Evolutionary conservation across 176 grass and related monocot species (phyloP).

Genomic region (Rhipidocladum racemiflorum): DNA sequence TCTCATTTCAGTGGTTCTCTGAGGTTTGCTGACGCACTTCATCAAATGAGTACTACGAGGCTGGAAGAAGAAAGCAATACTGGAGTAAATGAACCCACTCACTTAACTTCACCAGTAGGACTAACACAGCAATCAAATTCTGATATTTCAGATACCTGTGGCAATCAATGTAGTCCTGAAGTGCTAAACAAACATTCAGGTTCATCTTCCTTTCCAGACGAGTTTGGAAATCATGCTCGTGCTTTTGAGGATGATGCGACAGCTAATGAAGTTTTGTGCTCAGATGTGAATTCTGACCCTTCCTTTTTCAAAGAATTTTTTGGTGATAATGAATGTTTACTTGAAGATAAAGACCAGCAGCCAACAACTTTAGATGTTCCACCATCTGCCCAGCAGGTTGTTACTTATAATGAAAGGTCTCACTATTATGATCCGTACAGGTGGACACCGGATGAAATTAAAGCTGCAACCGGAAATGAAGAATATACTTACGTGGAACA

Average conservation of each 20-base stretch:
- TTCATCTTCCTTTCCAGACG: neutral
- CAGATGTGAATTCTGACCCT: slow-evolving; percentile 59
- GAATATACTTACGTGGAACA: slow-evolving; percentile 70
- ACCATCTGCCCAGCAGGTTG: slow-evolving; percentile 10
- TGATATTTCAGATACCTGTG: slow-evolving; percentile 26
- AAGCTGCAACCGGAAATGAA: slow-evolving; percentile 72
- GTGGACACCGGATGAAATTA: slow-evolving; percentile 78
- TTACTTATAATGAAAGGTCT: slow-evolving; percentile 30
- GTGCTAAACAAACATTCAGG: slow-evolving; percentile 23
- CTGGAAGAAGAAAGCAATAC: slow-evolving; percentile 28
- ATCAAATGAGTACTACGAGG: slow-evolving; percentile 35
- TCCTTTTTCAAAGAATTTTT: slow-evolving; percentile 57
- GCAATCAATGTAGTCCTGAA: slow-evolving; percentile 26
- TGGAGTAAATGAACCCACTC: neutral
- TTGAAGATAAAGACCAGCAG: slow-evolving; percentile 26
- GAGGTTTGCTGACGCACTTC: slow-evolving; percentile 25
- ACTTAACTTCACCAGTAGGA: slow-evolving; percentile 15
- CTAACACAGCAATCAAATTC: slow-evolving; percentile 23
- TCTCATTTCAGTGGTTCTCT: slow-evolving; percentile 32
- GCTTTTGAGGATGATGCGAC: slow-evolving; percentile 23
- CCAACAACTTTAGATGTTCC: slow-evolving; percentile 27
- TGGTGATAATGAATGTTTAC: slow-evolving; percentile 38
- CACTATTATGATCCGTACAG: slow-evolving; percentile 58
- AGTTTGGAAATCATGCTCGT: slow-evolving; percentile 14
- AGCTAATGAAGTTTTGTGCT: slow-evolving; percentile 29